Percentiles rank a stretch among this genome's conserved stretches.
phyloP scores from a whole-genome alignment of 2,329 filamentous ascomycete species.

The Penicillium occitanis region DNA sequence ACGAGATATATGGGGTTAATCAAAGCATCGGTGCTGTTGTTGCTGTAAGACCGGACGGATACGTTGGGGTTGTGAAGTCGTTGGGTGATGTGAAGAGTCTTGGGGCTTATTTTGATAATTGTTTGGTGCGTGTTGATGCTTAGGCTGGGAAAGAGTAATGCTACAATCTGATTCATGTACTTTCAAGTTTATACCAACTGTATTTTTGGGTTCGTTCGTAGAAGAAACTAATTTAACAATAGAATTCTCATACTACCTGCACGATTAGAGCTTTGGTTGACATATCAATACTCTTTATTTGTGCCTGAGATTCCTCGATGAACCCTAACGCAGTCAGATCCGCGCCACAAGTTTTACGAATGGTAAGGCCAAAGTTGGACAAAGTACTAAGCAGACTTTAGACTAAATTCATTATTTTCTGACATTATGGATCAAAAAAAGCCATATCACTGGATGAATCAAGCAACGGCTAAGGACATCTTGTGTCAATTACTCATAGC shows the following conservation, averaged over 20 bases:
- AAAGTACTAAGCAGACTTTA: no score
- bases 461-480: no score
- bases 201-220: no score
- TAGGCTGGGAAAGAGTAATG: not conserved
- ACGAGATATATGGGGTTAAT: conserved; percentile 38
- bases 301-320: not conserved
- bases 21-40: conserved; percentile 32
- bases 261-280: not conserved
- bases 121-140: not conserved
- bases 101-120: conserved; percentile 7
- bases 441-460: no score
- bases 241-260: no score
- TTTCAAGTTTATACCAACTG: not conserved
- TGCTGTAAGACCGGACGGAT: conserved; percentile 42
- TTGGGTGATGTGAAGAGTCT: not conserved
- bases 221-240: no score
- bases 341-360: no score
- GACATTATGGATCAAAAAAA: no score
- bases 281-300: not conserved
- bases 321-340: not conserved
- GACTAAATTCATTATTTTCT: no score
- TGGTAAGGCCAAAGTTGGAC: no score
- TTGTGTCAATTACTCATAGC: not conserved
- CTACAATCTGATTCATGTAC: not conserved
- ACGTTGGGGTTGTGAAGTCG: conserved; percentile 30